Conservation (phyloP, 2,329 filamentous ascomycete genomes). For the Colletotrichum limetticola region DNA sequence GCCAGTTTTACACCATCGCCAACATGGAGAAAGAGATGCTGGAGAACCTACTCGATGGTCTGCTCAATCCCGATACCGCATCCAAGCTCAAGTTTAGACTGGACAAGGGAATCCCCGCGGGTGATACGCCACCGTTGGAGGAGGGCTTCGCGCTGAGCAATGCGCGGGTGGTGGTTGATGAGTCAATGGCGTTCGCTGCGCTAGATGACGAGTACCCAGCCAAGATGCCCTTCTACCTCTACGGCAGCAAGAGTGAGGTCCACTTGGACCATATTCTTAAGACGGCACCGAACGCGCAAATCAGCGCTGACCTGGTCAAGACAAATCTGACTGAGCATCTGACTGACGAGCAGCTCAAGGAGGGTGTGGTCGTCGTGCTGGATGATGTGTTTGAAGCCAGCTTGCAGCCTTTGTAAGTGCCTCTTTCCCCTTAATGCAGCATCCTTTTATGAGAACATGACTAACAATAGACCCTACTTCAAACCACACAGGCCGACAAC, state of each 20-base stretch:
- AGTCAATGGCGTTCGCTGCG: not conserved
- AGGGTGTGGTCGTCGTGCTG: not conserved
- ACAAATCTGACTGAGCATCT: not conserved
- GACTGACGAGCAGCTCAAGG: not conserved
- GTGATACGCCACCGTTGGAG: not conserved
- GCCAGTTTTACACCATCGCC: not conserved
- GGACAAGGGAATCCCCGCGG: not conserved
- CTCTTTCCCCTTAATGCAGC: not conserved
- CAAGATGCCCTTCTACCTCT: not conserved
- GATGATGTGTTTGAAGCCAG: not conserved
- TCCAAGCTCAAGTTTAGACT: not conserved
- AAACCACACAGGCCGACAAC: not conserved
- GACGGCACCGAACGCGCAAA: not conserved
- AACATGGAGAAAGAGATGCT: not conserved
- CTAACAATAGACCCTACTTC: not conserved
- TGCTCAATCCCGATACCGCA: not conserved
- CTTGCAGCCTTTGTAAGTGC: not conserved
- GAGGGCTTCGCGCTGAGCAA: not conserved
- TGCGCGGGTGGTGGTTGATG: not conserved
- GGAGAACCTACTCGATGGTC: not conserved
- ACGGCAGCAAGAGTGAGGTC: not conserved
- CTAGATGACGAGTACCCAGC: not conserved
- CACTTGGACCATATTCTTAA: not conserved
- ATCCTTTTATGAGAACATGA: not conserved
- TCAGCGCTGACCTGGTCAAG: not conserved